phyloP scores from a whole-genome alignment of 106 monocot genomes.

The Apostasia ramifera region DNA sequence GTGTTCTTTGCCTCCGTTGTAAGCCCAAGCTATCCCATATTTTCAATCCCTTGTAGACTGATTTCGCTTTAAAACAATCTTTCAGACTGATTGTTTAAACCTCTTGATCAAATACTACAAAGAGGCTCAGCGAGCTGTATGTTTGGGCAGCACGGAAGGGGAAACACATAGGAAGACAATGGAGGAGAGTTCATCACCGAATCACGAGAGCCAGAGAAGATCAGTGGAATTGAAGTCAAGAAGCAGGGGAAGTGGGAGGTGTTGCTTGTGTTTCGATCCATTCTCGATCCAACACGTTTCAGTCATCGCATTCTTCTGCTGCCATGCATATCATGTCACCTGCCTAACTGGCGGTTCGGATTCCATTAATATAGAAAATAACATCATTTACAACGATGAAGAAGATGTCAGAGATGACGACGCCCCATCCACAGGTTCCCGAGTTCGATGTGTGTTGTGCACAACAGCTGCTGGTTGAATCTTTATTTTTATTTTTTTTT shows the following conservation, averaged over 20 bases:
- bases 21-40: not conserved
- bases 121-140: conserved; percentile 76
- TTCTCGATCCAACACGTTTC: conserved; percentile 63
- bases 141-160: conserved; percentile 57
- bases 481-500: too few species aligned
- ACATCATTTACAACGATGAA: conserved; percentile 4
- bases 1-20: conserved; percentile 18
- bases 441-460: conserved; percentile 84
- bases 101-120: conserved; percentile 81
- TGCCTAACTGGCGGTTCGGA: conserved; percentile 63
- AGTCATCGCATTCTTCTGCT: conserved; percentile 82
- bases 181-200: conserved; percentile 4
- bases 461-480: conserved; percentile 65
- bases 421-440: conserved; percentile 14
- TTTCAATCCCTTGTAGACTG: not conserved
- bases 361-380: conserved; percentile 18
- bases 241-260: conserved; percentile 71
- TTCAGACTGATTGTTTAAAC: conserved; percentile 84
- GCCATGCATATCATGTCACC: conserved; percentile 82
- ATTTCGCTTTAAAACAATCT: not conserved
- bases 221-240: conserved; percentile 51
- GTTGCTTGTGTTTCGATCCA: conserved; percentile 94
- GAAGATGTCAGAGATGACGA: conserved; percentile 41
- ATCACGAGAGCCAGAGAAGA: conserved; percentile 11
- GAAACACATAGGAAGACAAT: conserved; percentile 29